Base-by-base conservation (phyloP, 306 rosid species). In the Prunus salicina region DNA sequence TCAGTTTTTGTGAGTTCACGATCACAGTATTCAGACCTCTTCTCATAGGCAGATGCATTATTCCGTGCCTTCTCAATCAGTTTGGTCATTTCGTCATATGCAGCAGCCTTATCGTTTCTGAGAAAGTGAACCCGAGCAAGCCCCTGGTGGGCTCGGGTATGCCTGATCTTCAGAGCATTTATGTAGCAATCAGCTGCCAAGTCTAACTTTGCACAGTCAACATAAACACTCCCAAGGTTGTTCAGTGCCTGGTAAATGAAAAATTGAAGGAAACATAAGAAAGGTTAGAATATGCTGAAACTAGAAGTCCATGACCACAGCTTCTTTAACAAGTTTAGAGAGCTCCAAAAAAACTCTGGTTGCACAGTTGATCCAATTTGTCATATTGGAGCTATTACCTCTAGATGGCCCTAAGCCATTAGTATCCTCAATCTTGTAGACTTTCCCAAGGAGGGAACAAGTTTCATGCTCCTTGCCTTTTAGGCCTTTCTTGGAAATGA, bases 61-160 rank as follows among this genome's bases (percentile, higher is more conserved):
- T 86, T 90, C 65, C 79, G 84, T 0, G 92, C 95, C 79, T 88
- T 90, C 32, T 86, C 96, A 75, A 93, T 93, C 67, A 93, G 91
- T 70, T 82, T 84, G 78, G 89, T 91, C 98, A 91, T 93, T 84
- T 93, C 98, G 58, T 87, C 90, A 60, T 88, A 93, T 2, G 98
- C 98, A 60, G 89, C 89, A 68, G 80, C 52, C 84, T 86, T 93
- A 10, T 88, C 84, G 50, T 89, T 86, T 79, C 82, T 85, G 0
- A 91, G 88, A 86, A 52, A 91, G 87, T 88, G 89, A 80, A 93
- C 98, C 84, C 97, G 95, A 49, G 98, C 98, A 74, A 93, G 97
- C 56, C 97, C 98, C 82, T 93, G 97, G 82, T 93, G 97, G 6
- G 98, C 98, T 65, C 98, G 96, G 32, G 97, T 88, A 79, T 93